A percentile compares a stretch with the other conserved stretches of the same genome.
Evolutionary conservation across 1,284 basidiomycete species (phyloP).

Genomic region (Sanghuangporus sanghuang): DNA sequence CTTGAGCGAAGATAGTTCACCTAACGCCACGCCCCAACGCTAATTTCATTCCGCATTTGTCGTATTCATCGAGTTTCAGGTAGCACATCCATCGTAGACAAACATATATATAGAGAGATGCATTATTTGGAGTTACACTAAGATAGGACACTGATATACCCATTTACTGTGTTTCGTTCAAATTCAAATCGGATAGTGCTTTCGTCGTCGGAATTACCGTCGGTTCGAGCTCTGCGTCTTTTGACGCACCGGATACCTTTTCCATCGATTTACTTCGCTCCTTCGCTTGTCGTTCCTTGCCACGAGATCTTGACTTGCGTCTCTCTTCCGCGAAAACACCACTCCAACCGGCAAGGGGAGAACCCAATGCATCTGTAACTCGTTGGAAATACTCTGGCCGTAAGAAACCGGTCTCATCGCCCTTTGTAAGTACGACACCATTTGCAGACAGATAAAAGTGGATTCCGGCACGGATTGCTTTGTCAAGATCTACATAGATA

Average conservation of each 20-base stretch:
- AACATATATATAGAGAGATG: neutral
- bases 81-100: neutral
- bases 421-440: conserved; percentile 79
- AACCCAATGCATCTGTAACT: conserved; percentile 42
- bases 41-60: neutral
- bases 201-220: neutral
- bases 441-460: conserved; percentile 75
- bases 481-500: conserved; percentile 70
- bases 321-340: conserved; percentile 1
- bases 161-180: neutral
- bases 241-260: neutral
- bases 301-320: neutral
- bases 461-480: conserved; percentile 67
- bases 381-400: conserved; percentile 54
- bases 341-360: conserved; percentile 33
- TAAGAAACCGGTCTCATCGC: conserved; percentile 55
- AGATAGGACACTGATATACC: neutral
- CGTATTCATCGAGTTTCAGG: neutral
- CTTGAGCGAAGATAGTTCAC: conserved; percentile 2
- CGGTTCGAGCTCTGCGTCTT: neutral
- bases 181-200: neutral
- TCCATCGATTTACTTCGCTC: neutral
- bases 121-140: neutral
- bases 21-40: neutral
- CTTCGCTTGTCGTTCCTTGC: neutral